These are phyloP conservation scores for Linum usitatissimum DNA, from an alignment of 345 rosid species.

Conservation along the genomic window DNA sequence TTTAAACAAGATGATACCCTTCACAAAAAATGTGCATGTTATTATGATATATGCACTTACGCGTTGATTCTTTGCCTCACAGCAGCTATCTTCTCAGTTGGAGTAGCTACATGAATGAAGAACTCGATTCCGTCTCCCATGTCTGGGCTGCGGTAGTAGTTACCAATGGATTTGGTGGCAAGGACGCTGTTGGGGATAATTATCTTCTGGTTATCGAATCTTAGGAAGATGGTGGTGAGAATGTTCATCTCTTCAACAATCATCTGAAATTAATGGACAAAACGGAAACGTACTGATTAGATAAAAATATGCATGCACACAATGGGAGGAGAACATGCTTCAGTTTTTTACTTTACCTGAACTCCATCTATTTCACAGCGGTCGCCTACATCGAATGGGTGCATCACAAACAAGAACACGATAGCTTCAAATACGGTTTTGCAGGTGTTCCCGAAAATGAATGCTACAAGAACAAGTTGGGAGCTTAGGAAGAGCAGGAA, in stretches of 20 bases:
- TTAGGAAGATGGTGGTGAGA: slow-evolving; percentile 67
- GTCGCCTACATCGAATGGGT: slow-evolving; percentile 3
- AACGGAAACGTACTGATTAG: background rate
- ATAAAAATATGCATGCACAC: no score
- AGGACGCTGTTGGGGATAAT: slow-evolving; percentile 56
- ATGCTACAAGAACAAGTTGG: slow-evolving; percentile 22
- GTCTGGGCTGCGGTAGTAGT: slow-evolving; percentile 84
- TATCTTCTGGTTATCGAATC: slow-evolving; percentile 67
- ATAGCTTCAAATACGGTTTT: slow-evolving; percentile 1
- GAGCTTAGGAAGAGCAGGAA: slow-evolving; percentile 21
- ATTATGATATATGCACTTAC: slow-evolving; percentile 25
- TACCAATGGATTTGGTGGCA: slow-evolving; percentile 56
- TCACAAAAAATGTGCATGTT: no score
- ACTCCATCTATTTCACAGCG: slow-evolving; percentile 2
- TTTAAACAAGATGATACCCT: no score
- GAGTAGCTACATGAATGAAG: slow-evolving; percentile 61
- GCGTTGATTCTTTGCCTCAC: slow-evolving; percentile 52
- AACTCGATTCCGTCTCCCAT: slow-evolving; percentile 75
- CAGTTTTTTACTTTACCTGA: background rate
- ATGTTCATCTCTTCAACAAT: slow-evolving; percentile 95
- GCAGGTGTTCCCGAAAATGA: slow-evolving; percentile 12
- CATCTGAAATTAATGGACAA: slow-evolving; percentile 21
- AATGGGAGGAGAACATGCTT: no score
- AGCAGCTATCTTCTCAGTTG: slow-evolving; percentile 43
- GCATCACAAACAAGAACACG: slow-evolving; percentile 4